These are phyloP conservation scores for Pseudogymnoascus sp. DNA, from an alignment of 2,329 filamentous ascomycete genomes.

Conservation along the genomic window DNA sequence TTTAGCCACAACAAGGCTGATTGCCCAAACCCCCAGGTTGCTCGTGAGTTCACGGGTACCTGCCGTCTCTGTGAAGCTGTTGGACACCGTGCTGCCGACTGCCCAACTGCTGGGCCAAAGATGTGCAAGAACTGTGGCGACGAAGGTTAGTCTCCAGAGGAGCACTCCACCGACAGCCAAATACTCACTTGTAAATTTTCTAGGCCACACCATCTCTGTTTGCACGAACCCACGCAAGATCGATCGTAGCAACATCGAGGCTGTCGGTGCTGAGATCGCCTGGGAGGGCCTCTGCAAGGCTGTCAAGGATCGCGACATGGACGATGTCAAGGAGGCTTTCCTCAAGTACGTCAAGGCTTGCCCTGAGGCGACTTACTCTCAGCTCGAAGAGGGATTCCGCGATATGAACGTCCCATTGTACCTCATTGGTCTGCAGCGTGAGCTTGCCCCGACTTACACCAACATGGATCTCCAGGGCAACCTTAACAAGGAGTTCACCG, in stretches of 20 bases:
- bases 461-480: constrained; percentile 68
- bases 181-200: neutral
- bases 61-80: constrained; percentile 50
- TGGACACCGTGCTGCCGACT: constrained; percentile 53
- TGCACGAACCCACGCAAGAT: constrained; percentile 55
- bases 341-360: constrained; percentile 54
- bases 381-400: constrained; percentile 55
- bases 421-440: constrained; percentile 55
- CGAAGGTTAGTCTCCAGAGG: constrained; percentile 38
- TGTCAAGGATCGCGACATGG: constrained; percentile 46
- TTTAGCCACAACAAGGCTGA: constrained; percentile 54
- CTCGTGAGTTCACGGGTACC: constrained; percentile 41
- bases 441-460: constrained; percentile 48
- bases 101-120: constrained; percentile 49
- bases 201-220: constrained; percentile 47
- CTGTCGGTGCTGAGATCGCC: constrained; percentile 45
- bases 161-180: neutral
- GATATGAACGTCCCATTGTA: constrained; percentile 44
- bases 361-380: constrained; percentile 48
- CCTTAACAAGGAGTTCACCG: constrained; percentile 53
- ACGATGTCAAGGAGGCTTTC: constrained; percentile 52
- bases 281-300: constrained; percentile 50
- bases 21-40: constrained; percentile 47
- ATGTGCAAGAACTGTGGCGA: constrained; percentile 54
- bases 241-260: constrained; percentile 42